These are phyloP conservation scores for Daldinia decipiens DNA, from an alignment of 495 filamentous ascomycete genomes.

Conservation along the genomic window DNA sequence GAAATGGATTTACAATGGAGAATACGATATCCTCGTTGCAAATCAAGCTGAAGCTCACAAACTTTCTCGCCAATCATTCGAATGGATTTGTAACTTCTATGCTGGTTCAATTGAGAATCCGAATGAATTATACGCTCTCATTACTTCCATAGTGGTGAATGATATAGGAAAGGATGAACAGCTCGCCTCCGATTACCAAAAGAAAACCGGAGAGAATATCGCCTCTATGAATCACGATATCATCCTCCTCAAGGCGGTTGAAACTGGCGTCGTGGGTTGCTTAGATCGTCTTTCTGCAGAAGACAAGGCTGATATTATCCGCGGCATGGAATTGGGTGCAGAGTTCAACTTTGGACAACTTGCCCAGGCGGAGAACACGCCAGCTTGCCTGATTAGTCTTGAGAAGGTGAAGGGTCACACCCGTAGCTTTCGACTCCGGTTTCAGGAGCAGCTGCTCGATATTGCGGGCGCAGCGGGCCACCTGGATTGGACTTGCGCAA, in stretches of 20 bases:
- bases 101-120: slow-evolving; percentile 9
- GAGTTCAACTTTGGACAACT: slow-evolving; percentile 58
- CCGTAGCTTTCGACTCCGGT: slow-evolving; percentile 50
- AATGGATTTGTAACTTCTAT: slow-evolving; percentile 30
- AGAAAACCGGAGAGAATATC: slow-evolving; percentile 44
- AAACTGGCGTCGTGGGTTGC: slow-evolving; percentile 43
- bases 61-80: slow-evolving; percentile 41
- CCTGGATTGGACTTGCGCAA: slow-evolving; percentile 52
- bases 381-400: slow-evolving; percentile 45
- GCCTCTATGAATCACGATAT: slow-evolving; percentile 49
- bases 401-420: slow-evolving; percentile 38
- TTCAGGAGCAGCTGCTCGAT: slow-evolving; percentile 54
- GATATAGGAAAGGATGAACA: slow-evolving; percentile 53
- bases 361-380: slow-evolving; percentile 54
- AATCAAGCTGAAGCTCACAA: slow-evolving; percentile 38
- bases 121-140: slow-evolving; percentile 48
- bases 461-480: slow-evolving; percentile 54
- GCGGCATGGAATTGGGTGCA: slow-evolving; percentile 57
- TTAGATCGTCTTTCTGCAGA: slow-evolving; percentile 40
- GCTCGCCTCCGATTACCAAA: slow-evolving; percentile 45
- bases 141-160: slow-evolving; percentile 53
- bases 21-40: slow-evolving; percentile 46
- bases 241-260: slow-evolving; percentile 50
- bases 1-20: slow-evolving; percentile 49
- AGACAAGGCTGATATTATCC: slow-evolving; percentile 49